These are phyloP conservation scores for Hypoxylon sp. DNA, from an alignment of 2,329 filamentous ascomycete species.

Conservation along the genomic window DNA sequence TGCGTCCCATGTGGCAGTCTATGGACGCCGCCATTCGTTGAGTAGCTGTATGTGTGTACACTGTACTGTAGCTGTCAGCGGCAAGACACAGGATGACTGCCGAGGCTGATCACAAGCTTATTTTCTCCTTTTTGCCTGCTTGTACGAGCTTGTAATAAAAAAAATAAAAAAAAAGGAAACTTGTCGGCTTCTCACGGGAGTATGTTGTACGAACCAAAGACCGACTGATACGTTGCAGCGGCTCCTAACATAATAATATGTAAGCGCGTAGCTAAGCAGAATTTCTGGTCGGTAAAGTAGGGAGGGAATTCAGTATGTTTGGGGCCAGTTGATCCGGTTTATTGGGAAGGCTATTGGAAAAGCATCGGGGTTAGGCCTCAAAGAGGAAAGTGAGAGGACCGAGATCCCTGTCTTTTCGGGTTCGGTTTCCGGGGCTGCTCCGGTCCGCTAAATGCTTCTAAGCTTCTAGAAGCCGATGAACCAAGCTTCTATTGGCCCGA, in stretches of 20 bases:
- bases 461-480: conserved; percentile 42
- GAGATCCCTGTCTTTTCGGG: conserved; percentile 38
- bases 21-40: conserved; percentile 7
- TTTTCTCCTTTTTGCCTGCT: conserved; percentile 1
- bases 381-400: conserved; percentile 44
- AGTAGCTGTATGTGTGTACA: background rate
- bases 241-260: conserved; percentile 39
- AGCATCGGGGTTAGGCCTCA: conserved; percentile 39
- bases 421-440: conserved; percentile 42
- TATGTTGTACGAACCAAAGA: conserved; percentile 20
- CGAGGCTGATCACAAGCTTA: conserved; percentile 36
- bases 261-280: conserved; percentile 32
- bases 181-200: conserved; percentile 36
- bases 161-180: background rate
- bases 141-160: background rate
- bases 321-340: conserved; percentile 42
- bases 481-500: conserved; percentile 36
- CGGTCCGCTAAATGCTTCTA: conserved; percentile 41
- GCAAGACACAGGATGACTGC: conserved; percentile 34
- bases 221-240: conserved; percentile 46
- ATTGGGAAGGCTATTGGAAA: conserved; percentile 47
- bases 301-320: conserved; percentile 30
- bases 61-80: conserved; percentile 24
- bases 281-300: conserved; percentile 13
- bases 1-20: conserved; percentile 16